Conservation (phyloP, 192 early-diverging fungal species). For the Allomyces macrogynus region DNA sequence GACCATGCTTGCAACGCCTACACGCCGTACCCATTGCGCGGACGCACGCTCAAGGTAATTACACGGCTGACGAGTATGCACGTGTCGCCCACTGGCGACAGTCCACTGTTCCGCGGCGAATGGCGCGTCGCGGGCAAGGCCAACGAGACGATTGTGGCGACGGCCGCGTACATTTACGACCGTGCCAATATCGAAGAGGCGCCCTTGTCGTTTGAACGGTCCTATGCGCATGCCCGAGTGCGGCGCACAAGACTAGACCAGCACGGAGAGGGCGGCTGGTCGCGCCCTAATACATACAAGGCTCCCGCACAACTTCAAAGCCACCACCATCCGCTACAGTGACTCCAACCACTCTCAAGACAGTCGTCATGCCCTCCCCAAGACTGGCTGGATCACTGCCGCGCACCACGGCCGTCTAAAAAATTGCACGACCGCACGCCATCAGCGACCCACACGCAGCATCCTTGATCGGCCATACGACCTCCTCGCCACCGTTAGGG, state of each 20-base stretch:
- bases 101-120: conserved; percentile 14
- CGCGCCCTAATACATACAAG: too few relatives aligned
- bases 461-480: too few relatives aligned
- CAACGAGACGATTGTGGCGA: conserved; percentile 49
- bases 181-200: conserved; percentile 42
- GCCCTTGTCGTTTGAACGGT: conserved; percentile 27
- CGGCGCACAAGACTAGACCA: conserved; percentile 8
- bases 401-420: too few relatives aligned
- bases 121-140: conserved; percentile 58
- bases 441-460: too few relatives aligned
- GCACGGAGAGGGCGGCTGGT: conserved; percentile 15
- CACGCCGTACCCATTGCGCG: neutral
- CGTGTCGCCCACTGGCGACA: conserved; percentile 41
- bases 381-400: too few relatives aligned
- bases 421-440: too few relatives aligned
- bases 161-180: conserved; percentile 51
- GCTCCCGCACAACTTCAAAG: too few relatives aligned
- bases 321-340: too few relatives aligned
- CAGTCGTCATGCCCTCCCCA: too few relatives aligned
- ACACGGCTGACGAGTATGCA: conserved; percentile 47
- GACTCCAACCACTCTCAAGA: too few relatives aligned
- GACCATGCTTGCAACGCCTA: neutral
- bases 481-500: too few relatives aligned
- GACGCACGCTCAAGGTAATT: conserved; percentile 19
- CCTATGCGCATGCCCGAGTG: conserved; percentile 5